phyloP scores from a whole-genome alignment of 495 filamentous ascomycete genomes.

The Physcia stellaris region DNA sequence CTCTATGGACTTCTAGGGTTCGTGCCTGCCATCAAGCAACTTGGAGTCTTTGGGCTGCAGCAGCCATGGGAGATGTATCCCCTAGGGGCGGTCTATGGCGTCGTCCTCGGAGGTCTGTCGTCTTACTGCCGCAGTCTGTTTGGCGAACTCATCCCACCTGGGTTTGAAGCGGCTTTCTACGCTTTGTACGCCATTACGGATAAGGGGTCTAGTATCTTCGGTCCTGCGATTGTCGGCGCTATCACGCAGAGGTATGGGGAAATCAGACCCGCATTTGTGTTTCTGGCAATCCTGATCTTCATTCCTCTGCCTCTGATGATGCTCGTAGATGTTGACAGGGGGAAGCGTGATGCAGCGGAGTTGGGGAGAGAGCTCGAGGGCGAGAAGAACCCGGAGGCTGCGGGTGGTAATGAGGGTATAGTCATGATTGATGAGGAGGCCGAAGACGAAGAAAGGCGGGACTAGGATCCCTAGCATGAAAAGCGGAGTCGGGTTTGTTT shows the following conservation, averaged over 20 bases:
- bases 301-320: constrained; percentile 73
- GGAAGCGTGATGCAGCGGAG: constrained; percentile 61
- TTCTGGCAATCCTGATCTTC: constrained; percentile 70
- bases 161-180: constrained; percentile 91
- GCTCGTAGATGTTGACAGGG: constrained; percentile 79
- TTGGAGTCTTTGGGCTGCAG: constrained; percentile 73
- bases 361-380: constrained; percentile 53
- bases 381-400: constrained; percentile 4
- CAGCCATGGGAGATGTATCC: constrained; percentile 97
- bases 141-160: constrained; percentile 84
- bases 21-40: constrained; percentile 59
- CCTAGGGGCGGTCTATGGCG: constrained; percentile 76
- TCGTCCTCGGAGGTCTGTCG: constrained; percentile 86
- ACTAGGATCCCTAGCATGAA: neutral
- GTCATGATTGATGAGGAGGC: constrained; percentile 5
- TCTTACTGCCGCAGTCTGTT: constrained; percentile 88
- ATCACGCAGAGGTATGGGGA: constrained; percentile 84
- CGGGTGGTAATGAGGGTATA: neutral
- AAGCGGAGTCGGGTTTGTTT: neutral
- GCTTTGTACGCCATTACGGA: constrained; percentile 95
- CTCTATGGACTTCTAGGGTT: constrained; percentile 86
- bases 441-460: neutral
- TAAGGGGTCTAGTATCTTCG: constrained; percentile 90
- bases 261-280: constrained; percentile 88
- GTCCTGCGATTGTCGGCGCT: constrained; percentile 81